Conservation (phyloP, 768 basidiomycete species). For the Tulasnella sp. region DNA sequence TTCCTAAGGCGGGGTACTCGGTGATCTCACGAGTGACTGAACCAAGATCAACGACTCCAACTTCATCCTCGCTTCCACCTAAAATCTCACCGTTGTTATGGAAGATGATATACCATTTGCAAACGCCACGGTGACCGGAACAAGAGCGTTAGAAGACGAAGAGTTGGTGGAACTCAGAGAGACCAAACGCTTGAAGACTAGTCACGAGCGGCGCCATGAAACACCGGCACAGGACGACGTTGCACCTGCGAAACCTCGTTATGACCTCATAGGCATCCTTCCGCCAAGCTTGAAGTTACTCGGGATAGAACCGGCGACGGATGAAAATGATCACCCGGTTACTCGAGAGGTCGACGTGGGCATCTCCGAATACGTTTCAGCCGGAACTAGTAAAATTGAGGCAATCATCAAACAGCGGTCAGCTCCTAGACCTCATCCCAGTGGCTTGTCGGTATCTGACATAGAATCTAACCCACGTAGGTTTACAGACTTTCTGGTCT, state of each 20-base stretch:
- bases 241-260: conserved; percentile 9
- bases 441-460: neutral
- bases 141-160: neutral
- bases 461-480: conserved; percentile 43
- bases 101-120: neutral
- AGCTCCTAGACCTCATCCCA: conserved; percentile 32
- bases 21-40: neutral
- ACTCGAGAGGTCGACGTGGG: conserved; percentile 78
- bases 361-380: conserved; percentile 79
- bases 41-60: neutral
- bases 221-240: neutral
- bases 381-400: conserved; percentile 64
- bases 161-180: neutral
- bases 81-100: neutral
- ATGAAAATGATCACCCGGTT: conserved; percentile 53
- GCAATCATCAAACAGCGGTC: conserved; percentile 98
- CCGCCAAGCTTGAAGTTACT: conserved; percentile 55
- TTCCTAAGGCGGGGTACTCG: neutral
- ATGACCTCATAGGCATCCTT: conserved; percentile 39
- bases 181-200: neutral
- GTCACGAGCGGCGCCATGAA: neutral
- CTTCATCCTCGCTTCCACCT: neutral
- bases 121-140: neutral
- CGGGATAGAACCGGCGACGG: conserved; percentile 33
- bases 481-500: conserved; percentile 96